Conservation (phyloP, 495 filamentous ascomycete genomes). For the Bombardia bombarda region DNA sequence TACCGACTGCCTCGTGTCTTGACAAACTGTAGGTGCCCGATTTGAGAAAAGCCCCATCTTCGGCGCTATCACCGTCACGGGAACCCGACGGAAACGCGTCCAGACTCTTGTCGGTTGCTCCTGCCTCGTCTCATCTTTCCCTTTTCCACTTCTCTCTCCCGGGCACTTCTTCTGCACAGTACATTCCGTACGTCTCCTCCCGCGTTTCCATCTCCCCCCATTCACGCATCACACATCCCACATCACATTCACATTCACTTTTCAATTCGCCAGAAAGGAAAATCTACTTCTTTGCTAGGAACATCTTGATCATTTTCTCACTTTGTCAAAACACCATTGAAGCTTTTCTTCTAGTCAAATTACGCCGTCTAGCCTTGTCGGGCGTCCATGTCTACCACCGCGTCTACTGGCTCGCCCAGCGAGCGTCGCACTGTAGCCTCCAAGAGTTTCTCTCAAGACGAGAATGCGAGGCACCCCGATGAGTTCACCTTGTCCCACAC, state of each 20-base stretch:
- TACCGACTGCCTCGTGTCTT: too few relatives aligned
- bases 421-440: conserved; percentile 29
- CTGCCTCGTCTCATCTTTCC: too few relatives aligned
- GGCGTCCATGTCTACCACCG: conserved; percentile 37
- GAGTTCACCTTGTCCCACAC: conserved; percentile 5
- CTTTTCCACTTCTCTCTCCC: too few relatives aligned
- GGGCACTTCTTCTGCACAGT: too few relatives aligned
- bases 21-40: too few relatives aligned
- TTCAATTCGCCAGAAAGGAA: conserved; percentile 4
- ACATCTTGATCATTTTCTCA: conserved; percentile 23
- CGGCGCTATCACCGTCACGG: too few relatives aligned
- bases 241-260: conserved; percentile 7
- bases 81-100: too few relatives aligned
- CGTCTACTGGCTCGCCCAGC: conserved; percentile 42
- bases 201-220: conserved; percentile 1
- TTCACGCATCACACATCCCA: too few relatives aligned
- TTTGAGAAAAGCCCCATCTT: too few relatives aligned
- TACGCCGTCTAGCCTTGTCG: conserved; percentile 5
- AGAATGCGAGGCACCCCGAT: conserved; percentile 30
- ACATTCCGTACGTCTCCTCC: too few relatives aligned
- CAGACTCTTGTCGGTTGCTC: too few relatives aligned
- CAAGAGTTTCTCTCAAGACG: conserved; percentile 31
- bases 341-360: conserved; percentile 7
- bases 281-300: conserved; percentile 18
- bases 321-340: conserved; percentile 4